Evolutionary conservation across 2,329 filamentous ascomycete species (phyloP).

Genomic region (Metarhizium humberi): DNA sequence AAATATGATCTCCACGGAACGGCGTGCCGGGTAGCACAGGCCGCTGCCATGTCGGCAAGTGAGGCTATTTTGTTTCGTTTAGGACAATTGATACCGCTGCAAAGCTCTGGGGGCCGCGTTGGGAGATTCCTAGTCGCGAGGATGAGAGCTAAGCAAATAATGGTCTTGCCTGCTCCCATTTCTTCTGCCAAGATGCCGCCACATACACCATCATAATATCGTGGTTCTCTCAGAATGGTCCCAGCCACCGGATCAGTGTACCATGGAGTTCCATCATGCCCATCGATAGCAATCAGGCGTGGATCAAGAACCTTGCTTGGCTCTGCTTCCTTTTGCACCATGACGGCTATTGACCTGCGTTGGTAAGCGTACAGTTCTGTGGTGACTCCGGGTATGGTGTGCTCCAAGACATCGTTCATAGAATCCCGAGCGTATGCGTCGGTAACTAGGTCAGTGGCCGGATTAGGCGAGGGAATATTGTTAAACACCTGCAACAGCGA

Average conservation of each 20-base stretch:
- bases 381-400: conserved; percentile 45
- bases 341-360: conserved; percentile 65
- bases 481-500: conserved; percentile 68
- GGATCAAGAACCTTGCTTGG: conserved; percentile 62
- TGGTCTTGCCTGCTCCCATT: conserved; percentile 78
- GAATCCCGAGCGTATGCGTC: conserved; percentile 42
- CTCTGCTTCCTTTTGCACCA: conserved; percentile 72
- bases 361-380: conserved; percentile 72
- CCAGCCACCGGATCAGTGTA: conserved; percentile 62
- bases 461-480: conserved; percentile 57
- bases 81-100: conserved; percentile 32
- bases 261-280: conserved; percentile 54
- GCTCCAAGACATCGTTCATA: conserved; percentile 45
- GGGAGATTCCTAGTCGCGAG: conserved; percentile 65
- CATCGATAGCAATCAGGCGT: conserved; percentile 49
- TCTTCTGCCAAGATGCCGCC: conserved; percentile 76
- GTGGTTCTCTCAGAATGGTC: conserved; percentile 53
- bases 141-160: conserved; percentile 73
- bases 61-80: conserved; percentile 43
- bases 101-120: conserved; percentile 54
- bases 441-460: conserved; percentile 36
- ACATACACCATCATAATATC: conserved; percentile 61
- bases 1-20: conserved; percentile 64
- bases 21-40: conserved; percentile 54
- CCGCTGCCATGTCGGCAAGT: conserved; percentile 67